These are phyloP conservation scores for Striga hermonthica DNA, from an alignment of 305 asterid genomes.

Conservation along the genomic window DNA sequence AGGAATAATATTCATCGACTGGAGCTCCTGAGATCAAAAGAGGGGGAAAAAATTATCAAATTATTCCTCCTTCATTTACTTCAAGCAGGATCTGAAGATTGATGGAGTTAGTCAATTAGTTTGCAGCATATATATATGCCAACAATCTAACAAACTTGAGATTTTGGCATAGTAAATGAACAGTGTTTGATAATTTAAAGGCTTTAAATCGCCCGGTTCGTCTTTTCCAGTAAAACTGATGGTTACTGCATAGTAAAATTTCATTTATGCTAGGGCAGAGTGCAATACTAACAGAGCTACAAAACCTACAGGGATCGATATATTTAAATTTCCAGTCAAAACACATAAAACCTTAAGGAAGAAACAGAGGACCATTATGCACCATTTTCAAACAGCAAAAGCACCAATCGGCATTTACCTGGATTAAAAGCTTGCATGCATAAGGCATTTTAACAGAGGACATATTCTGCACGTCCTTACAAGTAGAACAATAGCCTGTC, in stretches of 20 bases:
- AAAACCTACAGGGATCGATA: background rate
- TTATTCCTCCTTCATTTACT: no score
- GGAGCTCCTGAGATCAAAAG: constrained; percentile 60
- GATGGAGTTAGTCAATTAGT: no score
- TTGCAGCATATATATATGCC: no score
- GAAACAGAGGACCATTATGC: background rate
- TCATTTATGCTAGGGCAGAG: no score
- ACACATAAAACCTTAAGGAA: background rate
- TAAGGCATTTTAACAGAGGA: constrained; percentile 93
- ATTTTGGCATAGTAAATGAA: no score
- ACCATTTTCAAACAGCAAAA: constrained; percentile 1
- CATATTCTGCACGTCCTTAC: constrained; percentile 82
- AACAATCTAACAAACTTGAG: no score
- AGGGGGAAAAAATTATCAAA: background rate
- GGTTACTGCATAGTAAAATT: no score
- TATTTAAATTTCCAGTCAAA: background rate
- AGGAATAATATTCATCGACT: constrained; percentile 77
- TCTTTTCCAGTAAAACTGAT: no score
- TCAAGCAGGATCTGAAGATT: no score
- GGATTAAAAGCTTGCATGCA: constrained; percentile 96
- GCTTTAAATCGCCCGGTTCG: no score
- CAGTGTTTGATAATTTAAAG: background rate
- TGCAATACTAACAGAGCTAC: no score
- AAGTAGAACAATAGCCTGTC: constrained; percentile 67
- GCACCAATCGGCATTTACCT: constrained; percentile 43